A percentile compares a stretch with the other conserved stretches of the same genome.
Conservation (phyloP, 371 early-diverging fungal species). For the Rhizomucor miehei region DNA sequence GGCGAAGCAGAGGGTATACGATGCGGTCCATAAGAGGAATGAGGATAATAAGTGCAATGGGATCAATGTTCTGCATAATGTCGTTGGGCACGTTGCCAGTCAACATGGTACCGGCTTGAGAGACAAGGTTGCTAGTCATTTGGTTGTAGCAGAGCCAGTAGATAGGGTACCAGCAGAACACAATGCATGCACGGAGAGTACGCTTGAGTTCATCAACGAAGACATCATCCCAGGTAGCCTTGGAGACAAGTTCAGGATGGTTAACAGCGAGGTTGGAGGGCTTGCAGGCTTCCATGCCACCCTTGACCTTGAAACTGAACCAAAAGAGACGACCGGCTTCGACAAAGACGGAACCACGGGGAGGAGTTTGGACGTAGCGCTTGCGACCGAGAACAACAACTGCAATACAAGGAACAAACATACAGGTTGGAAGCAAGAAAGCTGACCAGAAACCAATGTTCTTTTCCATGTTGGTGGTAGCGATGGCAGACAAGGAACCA, state of each 20-base stretch:
- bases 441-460: conserved; percentile 64
- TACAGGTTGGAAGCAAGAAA: conserved; percentile 66
- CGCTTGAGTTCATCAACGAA: conserved; percentile 71
- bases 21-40: conserved; percentile 71
- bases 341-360: conserved; percentile 55
- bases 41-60: conserved; percentile 60
- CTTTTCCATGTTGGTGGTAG: conserved; percentile 52
- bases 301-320: conserved; percentile 21
- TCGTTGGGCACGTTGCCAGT: conserved; percentile 63
- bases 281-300: conserved; percentile 35
- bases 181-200: conserved; percentile 65
- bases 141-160: conserved; percentile 81
- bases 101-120: conserved; percentile 66
- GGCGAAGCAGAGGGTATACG: conserved; percentile 65
- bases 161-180: conserved; percentile 74
- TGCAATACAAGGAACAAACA: conserved; percentile 62
- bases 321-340: conserved; percentile 29
- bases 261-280: conserved; percentile 29
- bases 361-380: conserved; percentile 57
- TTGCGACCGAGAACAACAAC: conserved; percentile 59
- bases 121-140: conserved; percentile 75
- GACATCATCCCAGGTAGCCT: conserved; percentile 64
- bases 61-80: conserved; percentile 61
- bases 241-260: conserved; percentile 31
- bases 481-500: conserved; percentile 63